Base-by-base conservation (phyloP, 345 rosid genomes). In the Mangifera indica region DNA sequence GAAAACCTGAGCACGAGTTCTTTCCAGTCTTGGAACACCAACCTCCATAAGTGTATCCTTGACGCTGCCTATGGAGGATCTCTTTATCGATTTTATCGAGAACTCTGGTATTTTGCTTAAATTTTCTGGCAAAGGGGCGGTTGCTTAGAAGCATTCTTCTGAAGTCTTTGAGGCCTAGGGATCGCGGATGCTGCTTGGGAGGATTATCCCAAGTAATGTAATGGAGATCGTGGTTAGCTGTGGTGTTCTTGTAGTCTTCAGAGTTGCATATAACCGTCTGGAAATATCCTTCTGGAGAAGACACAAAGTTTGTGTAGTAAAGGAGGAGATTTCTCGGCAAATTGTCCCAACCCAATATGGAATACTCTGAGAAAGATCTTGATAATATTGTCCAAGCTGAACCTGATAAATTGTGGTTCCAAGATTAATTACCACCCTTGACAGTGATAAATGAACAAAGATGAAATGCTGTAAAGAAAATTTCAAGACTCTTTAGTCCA, bases 301-400 rank as follows among this genome's bases (percentile, higher is more conserved):
- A 94, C 14, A 94, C 92, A 2, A 92, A 92, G 74, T 94, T 94
- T 37, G 98, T 75, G 82, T 92, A 94, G 81, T 92, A 94, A 22
- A 94, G 92, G 14, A 94, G 95, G 9, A 94, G 90, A 5, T 91
- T 90, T 60, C 97, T 89, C 12, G 98, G 96, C 70, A 94, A 78
- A 87, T 92, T 94, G 81, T 94, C 98, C 88, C 89, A 92, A 0
- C 97, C 98, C 26, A 86, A 74, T 10, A 90, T 83, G 82, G 84
- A 71, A 72, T 92, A 89, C 74, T 94, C 98, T 0, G 96, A 83
- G 48, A 94, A 94, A 1, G 93, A 85, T 77, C 97, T 89, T 65
- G 98, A 94, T n/a, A 94, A 69, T 34, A 94, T 70, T 52, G 89
- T 90, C 97, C 98, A 94, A 37, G 98, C 98, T 58, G 98, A 94